Evolutionary conservation across 768 basidiomycete species (phyloP).

Genomic region (Sistotremastrum suecicum): DNA sequence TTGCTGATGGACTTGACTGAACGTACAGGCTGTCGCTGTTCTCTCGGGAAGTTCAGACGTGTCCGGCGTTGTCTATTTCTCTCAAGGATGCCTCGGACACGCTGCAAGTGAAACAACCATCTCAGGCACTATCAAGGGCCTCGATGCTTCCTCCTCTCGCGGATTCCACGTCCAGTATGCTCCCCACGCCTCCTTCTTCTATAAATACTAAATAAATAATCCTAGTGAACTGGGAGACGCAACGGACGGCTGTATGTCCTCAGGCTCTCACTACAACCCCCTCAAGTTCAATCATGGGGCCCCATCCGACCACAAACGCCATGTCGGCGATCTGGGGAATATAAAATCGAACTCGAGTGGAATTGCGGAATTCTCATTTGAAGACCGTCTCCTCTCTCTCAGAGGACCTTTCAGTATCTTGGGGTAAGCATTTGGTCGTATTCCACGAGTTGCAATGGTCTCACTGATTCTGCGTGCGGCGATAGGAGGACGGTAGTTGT

Average conservation of each 20-base stretch:
- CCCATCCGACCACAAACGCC: slow-evolving; percentile 37
- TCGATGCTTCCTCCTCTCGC: slow-evolving; percentile 41
- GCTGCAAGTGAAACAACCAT: slow-evolving; percentile 33
- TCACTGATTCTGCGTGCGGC: not conserved
- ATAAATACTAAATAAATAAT: not conserved
- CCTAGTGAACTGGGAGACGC: slow-evolving; percentile 43
- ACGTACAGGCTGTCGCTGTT: slow-evolving; percentile 38
- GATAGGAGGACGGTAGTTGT: slow-evolving; percentile 57
- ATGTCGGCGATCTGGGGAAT: slow-evolving; percentile 71
- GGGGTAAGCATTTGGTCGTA: slow-evolving; percentile 33
- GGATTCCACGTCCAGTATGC: slow-evolving; percentile 77
- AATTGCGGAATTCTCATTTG: slow-evolving; percentile 39
- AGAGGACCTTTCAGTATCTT: slow-evolving; percentile 55
- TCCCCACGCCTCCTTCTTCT: not conserved
- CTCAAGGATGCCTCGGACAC: slow-evolving; percentile 30
- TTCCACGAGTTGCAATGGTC: not conserved
- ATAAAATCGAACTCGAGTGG: slow-evolving; percentile 48
- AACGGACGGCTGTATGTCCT: slow-evolving; percentile 47
- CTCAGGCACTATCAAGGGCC: slow-evolving; percentile 44
- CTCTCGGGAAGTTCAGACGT: slow-evolving; percentile 48
- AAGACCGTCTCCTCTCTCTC: slow-evolving; percentile 48
- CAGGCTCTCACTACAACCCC: slow-evolving; percentile 72
- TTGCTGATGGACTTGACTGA: too few species aligned
- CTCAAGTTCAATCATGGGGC: slow-evolving; percentile 51
- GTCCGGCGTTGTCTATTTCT: slow-evolving; percentile 51